Evolutionary conservation across 2,329 filamentous ascomycete species (phyloP).

Genomic region (Penicillium sp.): DNA sequence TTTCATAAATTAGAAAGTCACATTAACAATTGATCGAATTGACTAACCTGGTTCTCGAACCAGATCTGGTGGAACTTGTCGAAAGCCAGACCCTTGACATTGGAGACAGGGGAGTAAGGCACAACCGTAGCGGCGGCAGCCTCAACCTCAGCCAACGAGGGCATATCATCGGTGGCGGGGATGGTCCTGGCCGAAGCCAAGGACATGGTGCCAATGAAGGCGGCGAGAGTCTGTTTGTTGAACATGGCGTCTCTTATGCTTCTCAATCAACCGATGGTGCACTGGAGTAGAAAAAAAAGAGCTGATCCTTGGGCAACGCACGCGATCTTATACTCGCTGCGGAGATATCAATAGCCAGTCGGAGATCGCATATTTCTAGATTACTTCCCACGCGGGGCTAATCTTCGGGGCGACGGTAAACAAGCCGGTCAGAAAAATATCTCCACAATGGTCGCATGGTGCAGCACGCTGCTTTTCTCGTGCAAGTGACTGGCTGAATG

Average conservation of each 20-base stretch:
- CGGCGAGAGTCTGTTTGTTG: constrained; percentile 56
- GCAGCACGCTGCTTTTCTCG: not conserved
- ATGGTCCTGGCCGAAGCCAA: constrained; percentile 26
- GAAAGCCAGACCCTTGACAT: constrained; percentile 71
- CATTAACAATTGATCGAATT: not conserved
- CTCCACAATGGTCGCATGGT: not conserved
- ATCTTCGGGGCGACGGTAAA: not conserved
- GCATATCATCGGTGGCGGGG: constrained; percentile 20
- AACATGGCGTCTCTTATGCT: constrained; percentile 23
- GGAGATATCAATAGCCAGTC: not conserved
- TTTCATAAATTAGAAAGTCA: not conserved
- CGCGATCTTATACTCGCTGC: not conserved
- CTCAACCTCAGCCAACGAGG: constrained; percentile 29
- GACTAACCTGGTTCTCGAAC: constrained; percentile 70
- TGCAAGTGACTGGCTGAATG: not conserved
- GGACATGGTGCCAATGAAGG: constrained; percentile 23
- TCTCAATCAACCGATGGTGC: not conserved
- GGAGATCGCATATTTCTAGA: not conserved
- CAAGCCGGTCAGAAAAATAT: not conserved
- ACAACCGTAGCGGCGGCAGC: constrained; percentile 56
- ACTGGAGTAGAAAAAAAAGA: not conserved
- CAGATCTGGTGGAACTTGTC: constrained; percentile 72
- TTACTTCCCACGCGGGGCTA: not conserved
- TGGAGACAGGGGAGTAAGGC: constrained; percentile 63
- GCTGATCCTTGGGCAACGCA: not conserved